Evolutionary conservation across 768 basidiomycete genomes (phyloP).

Genomic region (Mycena crocata): DNA sequence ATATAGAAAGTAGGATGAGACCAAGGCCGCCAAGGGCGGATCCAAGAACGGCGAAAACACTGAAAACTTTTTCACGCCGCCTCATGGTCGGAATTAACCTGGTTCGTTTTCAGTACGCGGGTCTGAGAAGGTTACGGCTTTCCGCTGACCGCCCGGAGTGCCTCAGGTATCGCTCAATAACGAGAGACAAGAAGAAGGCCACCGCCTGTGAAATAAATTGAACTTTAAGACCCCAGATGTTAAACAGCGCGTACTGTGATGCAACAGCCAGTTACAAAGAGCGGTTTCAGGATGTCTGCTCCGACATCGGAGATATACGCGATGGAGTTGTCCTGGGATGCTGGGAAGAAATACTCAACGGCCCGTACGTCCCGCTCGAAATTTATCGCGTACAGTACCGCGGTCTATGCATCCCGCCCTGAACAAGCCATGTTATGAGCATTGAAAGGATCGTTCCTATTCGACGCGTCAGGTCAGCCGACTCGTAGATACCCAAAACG

Average conservation of each 20-base stretch:
- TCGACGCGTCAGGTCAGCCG: constrained; percentile 7
- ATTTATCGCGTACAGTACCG: constrained; percentile 49
- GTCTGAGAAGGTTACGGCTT: not conserved
- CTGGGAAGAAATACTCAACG: constrained; percentile 40
- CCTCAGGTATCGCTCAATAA: constrained; percentile 71
- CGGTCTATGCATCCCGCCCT: constrained; percentile 60
- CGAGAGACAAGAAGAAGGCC: constrained; percentile 69
- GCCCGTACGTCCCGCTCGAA: not conserved
- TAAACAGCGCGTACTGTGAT: constrained; percentile 55
- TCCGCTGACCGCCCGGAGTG: constrained; percentile 67
- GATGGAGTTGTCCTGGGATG: constrained; percentile 64
- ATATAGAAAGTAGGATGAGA: constrained; percentile 75
- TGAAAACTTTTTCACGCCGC: constrained; percentile 64
- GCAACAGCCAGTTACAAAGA: constrained; percentile 75
- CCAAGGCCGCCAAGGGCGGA: constrained; percentile 72
- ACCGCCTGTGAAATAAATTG: constrained; percentile 45
- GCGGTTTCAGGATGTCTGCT: constrained; percentile 78
- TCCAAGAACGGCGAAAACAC: constrained; percentile 68
- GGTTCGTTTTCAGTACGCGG: constrained; percentile 5
- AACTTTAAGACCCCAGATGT: not conserved
- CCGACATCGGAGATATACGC: constrained; percentile 86
- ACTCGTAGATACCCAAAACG: not conserved
- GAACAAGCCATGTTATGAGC: constrained; percentile 76
- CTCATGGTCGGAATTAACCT: constrained; percentile 74
- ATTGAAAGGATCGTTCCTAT: constrained; percentile 72